A percentile compares a stretch with the other conserved stretches of the same genome.
Evolutionary conservation across 176 grass and related monocot genomes (phyloP).

Genomic region (Musa troglodytarum): DNA sequence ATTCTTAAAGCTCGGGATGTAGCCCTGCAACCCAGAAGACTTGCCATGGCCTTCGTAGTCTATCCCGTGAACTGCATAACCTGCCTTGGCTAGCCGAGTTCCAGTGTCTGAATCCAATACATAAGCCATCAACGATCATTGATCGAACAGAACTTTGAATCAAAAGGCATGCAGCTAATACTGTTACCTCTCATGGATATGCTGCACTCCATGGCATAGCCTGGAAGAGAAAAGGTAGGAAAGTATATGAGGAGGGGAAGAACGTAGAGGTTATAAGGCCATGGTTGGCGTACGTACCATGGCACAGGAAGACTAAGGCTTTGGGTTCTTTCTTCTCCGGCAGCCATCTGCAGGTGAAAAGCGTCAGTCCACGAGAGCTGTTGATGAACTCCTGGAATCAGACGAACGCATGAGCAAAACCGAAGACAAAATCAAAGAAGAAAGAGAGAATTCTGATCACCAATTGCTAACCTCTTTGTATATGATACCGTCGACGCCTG

Average conservation of each 20-base stretch:
- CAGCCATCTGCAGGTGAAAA: slow-evolving; percentile 55
- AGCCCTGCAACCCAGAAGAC: slow-evolving; percentile 45
- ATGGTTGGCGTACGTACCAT: slow-evolving; percentile 18
- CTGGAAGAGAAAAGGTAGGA: slow-evolving; percentile 10
- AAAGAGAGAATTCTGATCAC: too few relatives aligned
- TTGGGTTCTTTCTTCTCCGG: slow-evolving; percentile 27
- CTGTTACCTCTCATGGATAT: slow-evolving; percentile 46
- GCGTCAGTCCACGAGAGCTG: slow-evolving; percentile 32
- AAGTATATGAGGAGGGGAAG: too few relatives aligned
- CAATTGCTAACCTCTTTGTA: too few relatives aligned
- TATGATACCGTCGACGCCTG: too few relatives aligned
- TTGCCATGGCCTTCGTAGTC: slow-evolving; percentile 67
- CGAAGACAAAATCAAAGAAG: too few relatives aligned
- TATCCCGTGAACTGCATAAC: slow-evolving; percentile 52
- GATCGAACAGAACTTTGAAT: too few relatives aligned
- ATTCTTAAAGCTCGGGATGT: slow-evolving; percentile 35
- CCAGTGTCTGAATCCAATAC: slow-evolving; percentile 33
- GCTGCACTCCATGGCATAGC: slow-evolving; percentile 56
- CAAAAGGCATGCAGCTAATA: too few relatives aligned
- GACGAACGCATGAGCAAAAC: too few relatives aligned
- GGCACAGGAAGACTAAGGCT: slow-evolving; percentile 50
- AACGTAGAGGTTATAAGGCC: too few relatives aligned
- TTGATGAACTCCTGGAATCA: slow-evolving; percentile 38
- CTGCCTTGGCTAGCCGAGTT: slow-evolving; percentile 31
- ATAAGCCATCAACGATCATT: too few relatives aligned